Base-by-base conservation (phyloP, 257 asterid genomes). In the Plectranthus barbatus region DNA sequence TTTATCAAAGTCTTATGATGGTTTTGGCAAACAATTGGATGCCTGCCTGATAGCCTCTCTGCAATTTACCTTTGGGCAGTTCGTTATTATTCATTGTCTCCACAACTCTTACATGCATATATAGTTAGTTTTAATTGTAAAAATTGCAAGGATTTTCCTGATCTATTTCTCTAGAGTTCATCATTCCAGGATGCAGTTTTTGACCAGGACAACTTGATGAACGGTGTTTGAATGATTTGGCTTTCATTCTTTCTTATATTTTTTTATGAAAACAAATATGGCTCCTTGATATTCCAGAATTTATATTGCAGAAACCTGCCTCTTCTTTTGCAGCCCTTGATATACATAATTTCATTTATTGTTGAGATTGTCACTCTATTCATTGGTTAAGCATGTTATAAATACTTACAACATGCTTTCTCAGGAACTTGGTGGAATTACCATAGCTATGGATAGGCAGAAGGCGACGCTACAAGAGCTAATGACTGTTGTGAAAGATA, bases 401-500 rank as follows among this genome's bases (percentile, higher is more conserved):
- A 49, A 9, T 41, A 42, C 23, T 52, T 56, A 17, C 39, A 53
- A 9, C 1, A 14, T 45, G 15, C 73, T 31, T 45, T 65, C 6
- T 62, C 84, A 93, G 99, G 99, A 90, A 69, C 95, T 85, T 67
- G 94, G 96, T 76, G 97, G 97, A 72, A 75, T 87, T 71, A 65
- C 87, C 64, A 80, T 88, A 65, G 71, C 81, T 60, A 78, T 83
- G 91, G 99, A 90, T 74, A 83, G 97, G 23, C 95, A 90, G 76
- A 93, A 85, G 83, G 85, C 83, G 53, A 74, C 86, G 36, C 74
- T 83, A 66, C 90, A 87, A 73, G 97, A 85, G 80, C 83, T 87
- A 52, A 87, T 93, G 97, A 52, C 73, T 41, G 92, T 64, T 53
- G 91, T 76, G 33, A 93, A 90, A 69, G 95, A 93, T 72, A 85